Evolutionary conservation across 805 yeast genomes (phyloP).

Genomic region (Candida piceae): DNA sequence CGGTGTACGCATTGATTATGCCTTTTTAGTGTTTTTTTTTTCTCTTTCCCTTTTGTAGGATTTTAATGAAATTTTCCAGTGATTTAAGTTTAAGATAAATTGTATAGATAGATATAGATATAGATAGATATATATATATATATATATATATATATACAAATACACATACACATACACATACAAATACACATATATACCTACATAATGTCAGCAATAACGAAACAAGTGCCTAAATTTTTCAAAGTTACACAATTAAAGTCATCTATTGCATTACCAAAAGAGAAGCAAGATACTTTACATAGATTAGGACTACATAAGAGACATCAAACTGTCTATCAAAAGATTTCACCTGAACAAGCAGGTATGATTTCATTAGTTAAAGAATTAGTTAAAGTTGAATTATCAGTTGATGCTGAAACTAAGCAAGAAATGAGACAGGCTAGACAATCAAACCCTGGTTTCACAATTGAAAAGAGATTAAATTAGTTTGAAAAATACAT

Average conservation of each 20-base stretch:
- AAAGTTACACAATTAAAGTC: slow-evolving; percentile 77
- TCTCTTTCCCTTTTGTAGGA: too few relatives aligned
- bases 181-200: not conserved
- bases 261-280: slow-evolving; percentile 76
- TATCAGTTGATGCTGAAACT: slow-evolving; percentile 51
- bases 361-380: slow-evolving; percentile 80
- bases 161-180: not conserved
- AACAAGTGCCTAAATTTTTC: slow-evolving; percentile 34
- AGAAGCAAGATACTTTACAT: slow-evolving; percentile 56
- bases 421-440: slow-evolving; percentile 46
- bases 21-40: slow-evolving; percentile 1
- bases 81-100: slow-evolving; percentile 1
- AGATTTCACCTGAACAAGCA: slow-evolving; percentile 73
- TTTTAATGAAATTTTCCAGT: too few relatives aligned
- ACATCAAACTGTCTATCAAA: slow-evolving; percentile 68
- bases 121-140: not conserved
- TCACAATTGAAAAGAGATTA: slow-evolving; percentile 36
- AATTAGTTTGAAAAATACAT: too few relatives aligned
- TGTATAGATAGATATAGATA: not conserved
- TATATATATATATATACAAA: not conserved
- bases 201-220: slow-evolving; percentile 13
- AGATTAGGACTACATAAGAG: slow-evolving; percentile 73
- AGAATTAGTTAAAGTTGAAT: slow-evolving; percentile 79
- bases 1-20: not conserved
- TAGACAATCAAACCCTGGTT: slow-evolving; percentile 66